Base-by-base conservation (phyloP, 2,329 filamentous ascomycete genomes). In the Fusarium sororula region DNA sequence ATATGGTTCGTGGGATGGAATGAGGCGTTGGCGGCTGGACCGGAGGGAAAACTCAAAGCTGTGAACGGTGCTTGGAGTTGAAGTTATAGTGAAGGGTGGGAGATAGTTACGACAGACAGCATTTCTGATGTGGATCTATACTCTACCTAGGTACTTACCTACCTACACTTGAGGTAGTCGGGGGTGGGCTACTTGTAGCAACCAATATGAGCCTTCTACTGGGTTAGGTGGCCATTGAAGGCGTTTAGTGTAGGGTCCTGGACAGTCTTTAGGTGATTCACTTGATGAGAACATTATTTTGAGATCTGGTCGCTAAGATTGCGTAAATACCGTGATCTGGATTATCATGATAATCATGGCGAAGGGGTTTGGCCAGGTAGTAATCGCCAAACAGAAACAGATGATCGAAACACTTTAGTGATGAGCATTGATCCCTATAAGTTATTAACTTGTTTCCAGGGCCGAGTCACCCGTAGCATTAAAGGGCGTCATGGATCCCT, bases 1-100 rank as follows among this genome's bases (percentile, higher is more conserved):
- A 64, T 71, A 59, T 65, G 73, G 73, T 56, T 76, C 63, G 56
- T 39, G 38, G 57, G 58, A 47, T 68, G 76, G 70, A 67, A 75
- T 66, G 47, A 56, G 75, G 72, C 70, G 72, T 78, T 77, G 45
- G 53, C 57, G 62, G 54, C 56, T 58, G 64, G 61, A 59, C 24
- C 59, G 54, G 51, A 54, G 41, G 47, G 42, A 42, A 66, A 70
- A 58, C 57, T 67, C 51, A 73, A 61, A 74, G 63, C 55, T 56
- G 55, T 47, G 39, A 57, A 60, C 50, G 41, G 41, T 45, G 38
- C 44, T 51, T 58, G 63, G 53, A 64, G 67, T 50, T 50, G 44
- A 60, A 42, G 54, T 37, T 30, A 60, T 42, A 38, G 47, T 58
- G 59, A 55, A 54, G 48, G 50, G 20, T 54, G 50, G 59, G 51